These are phyloP conservation scores for Beauveria caledonica DNA, from an alignment of 2,329 filamentous ascomycete species.

Conservation along the genomic window DNA sequence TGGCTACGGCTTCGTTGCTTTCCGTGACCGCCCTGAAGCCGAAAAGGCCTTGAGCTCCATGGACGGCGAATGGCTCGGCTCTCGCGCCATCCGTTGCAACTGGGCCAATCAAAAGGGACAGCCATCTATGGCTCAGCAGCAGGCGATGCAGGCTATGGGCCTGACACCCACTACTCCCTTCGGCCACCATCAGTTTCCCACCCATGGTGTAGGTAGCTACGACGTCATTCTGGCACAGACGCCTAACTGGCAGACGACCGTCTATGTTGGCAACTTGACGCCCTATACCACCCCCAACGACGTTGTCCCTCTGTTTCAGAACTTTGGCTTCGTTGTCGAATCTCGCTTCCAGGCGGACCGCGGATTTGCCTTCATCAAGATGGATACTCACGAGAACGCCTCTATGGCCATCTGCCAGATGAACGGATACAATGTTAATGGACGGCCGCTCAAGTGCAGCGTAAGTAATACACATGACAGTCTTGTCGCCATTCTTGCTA, in stretches of 20 bases:
- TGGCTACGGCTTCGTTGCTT: constrained; percentile 96
- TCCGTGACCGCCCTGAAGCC: constrained; percentile 85
- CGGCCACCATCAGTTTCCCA: constrained; percentile 95
- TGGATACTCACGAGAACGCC: constrained; percentile 97
- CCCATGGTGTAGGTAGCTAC: constrained; percentile 92
- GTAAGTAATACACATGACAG: constrained; percentile 49
- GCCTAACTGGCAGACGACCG: constrained; percentile 95
- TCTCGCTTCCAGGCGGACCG: constrained; percentile 97
- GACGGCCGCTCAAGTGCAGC: constrained; percentile 94
- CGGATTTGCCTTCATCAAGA: constrained; percentile 97
- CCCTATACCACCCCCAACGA: constrained; percentile 97
- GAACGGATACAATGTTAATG: constrained; percentile 96
- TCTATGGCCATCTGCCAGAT: constrained; percentile 98
- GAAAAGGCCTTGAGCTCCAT: constrained; percentile 95
- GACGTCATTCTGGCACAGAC: constrained; percentile 96
- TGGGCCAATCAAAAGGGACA: constrained; percentile 99
- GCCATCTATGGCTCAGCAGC: constrained; percentile 94
- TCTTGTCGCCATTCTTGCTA: constrained; percentile 18
- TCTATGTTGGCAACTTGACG: constrained; percentile 95
- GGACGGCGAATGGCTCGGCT: constrained; percentile 98
- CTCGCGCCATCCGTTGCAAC: constrained; percentile 96
- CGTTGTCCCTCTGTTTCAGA: constrained; percentile 95
- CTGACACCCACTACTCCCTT: constrained; percentile 96
- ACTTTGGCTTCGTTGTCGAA: constrained; percentile 96
- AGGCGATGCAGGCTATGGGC: constrained; percentile 94